A percentile compares a stretch with the other conserved stretches of the same genome.
Conservation (phyloP, 164 flowering plant species). For the Chimonanthus praecox region DNA sequence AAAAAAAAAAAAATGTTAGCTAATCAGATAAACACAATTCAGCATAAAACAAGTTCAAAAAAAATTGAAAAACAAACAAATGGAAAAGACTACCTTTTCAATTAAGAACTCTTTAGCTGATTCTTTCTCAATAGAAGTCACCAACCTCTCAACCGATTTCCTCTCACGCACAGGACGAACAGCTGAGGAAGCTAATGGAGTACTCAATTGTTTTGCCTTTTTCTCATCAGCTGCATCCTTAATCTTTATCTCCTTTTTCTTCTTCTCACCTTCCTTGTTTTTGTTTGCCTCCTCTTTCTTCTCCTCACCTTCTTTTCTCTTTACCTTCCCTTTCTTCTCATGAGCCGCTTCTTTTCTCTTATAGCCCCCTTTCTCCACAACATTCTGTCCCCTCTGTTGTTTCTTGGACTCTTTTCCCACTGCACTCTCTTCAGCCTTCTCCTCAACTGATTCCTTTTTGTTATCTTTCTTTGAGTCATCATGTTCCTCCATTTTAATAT, state of each 20-base stretch:
- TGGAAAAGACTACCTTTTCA: constrained; percentile 45
- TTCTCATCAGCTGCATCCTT: constrained; percentile 25
- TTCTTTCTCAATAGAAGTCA: constrained; percentile 61
- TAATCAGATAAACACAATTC: background rate
- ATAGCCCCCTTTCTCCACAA: constrained; percentile 15
- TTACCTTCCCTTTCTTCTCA: constrained; percentile 28
- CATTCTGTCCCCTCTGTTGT: constrained; percentile 9
- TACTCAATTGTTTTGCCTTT: constrained; percentile 32
- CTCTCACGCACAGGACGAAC: constrained; percentile 66
- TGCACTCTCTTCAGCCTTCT: constrained; percentile 8
- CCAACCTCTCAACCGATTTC: constrained; percentile 57
- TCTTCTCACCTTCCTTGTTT: constrained; percentile 5
- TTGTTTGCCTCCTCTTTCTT: constrained; percentile 16
- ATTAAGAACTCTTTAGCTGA: constrained; percentile 50
- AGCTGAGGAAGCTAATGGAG: constrained; percentile 33
- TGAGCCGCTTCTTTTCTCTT: constrained; percentile 17
- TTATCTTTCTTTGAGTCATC: constrained; percentile 1
- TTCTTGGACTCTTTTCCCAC: constrained; percentile 6
- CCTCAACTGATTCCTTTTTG: constrained; percentile 10
- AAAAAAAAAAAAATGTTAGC: background rate
- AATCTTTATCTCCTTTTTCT: constrained; percentile 16
- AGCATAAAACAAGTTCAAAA: background rate
- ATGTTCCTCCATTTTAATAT: background rate
- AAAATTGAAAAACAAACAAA: background rate
- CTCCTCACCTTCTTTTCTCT: background rate